Evolutionary conservation across 345 rosid genomes (phyloP), one percentile per base, ranked within the genome.

Genomic region (Eutrema heterophyllum): DNA sequence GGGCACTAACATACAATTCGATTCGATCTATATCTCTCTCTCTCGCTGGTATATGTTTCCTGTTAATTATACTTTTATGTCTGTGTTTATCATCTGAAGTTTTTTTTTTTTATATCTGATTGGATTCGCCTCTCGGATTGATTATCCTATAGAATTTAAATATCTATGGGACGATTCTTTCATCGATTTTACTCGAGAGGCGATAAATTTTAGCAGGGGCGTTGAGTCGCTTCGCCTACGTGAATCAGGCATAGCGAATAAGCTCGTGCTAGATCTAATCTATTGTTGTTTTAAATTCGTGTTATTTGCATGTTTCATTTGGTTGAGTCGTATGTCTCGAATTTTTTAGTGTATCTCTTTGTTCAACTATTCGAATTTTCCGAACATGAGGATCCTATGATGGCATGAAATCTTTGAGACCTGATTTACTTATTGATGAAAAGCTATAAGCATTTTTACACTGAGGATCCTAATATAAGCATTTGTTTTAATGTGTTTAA

Each of bases 321-420:
- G 2, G 21, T 18, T 18, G 21, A 18, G 21, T 18, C 21, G 24
- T 21, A 21, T 21, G 24, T 21, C 24, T 21, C 24, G 24, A 21
- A 21, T 21, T 21, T 21, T 21, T 21, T 21, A 1, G 24, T 21
- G 24, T 21, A 21, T 21, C 24, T 21, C 24, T 21, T 21, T 21
- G 24, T 21, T 21, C 24, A 21, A 21, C 24, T 21, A 21, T 0
- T 21, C 3, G 5, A 7, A 9, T 7, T 44, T 8, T 40, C 3
- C 16, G 30, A 0, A 21, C 24, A 21, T 21, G 38, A 63, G 71
- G 67, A 76, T 76, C 80, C 76, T 2, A 56, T 76, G 80, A 76
- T 76, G 80, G 80, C 67, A 70, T 76, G 39, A 46, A 76, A 70
- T 76, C 80, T 76, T 76, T 76, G 80, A 76, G 80, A 70, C 75